Evolutionary conservation across 2,329 filamentous ascomycete genomes (phyloP).

Genomic region (Ascosphaera apis): DNA sequence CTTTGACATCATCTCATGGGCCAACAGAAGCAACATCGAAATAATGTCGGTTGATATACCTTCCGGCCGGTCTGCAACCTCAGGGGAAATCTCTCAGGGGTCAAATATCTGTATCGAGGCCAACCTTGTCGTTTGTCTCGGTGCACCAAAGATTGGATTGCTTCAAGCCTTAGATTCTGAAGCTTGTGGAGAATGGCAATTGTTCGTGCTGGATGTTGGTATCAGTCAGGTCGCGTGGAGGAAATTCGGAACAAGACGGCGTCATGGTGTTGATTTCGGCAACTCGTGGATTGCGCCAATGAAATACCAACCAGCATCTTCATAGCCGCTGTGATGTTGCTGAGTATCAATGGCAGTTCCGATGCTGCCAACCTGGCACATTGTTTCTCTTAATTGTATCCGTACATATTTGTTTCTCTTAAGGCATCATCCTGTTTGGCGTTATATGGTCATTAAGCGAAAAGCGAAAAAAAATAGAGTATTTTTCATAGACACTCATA

Average conservation of each 20-base stretch:
- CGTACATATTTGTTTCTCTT: no score
- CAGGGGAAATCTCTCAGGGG: constrained; percentile 50
- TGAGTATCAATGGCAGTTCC: no score
- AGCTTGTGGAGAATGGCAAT: constrained; percentile 39
- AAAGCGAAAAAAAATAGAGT: no score
- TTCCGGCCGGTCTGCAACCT: constrained; percentile 62
- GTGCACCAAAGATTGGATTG: constrained; percentile 66
- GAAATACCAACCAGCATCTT: constrained; percentile 16
- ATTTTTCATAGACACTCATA: no score
- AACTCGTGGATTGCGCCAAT: constrained; percentile 65
- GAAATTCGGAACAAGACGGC: constrained; percentile 56
- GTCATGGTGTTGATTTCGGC: constrained; percentile 73
- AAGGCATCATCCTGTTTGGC: no score
- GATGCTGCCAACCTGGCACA: no score
- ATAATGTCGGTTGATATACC: constrained; percentile 80
- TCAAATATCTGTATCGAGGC: constrained; percentile 58
- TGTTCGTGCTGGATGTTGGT: constrained; percentile 73
- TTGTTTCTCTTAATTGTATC: no score
- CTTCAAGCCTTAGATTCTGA: constrained; percentile 49
- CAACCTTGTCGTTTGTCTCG: constrained; percentile 63
- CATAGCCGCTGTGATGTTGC: constrained; percentile 6
- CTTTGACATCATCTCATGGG: constrained; percentile 82
- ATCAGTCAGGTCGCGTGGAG: constrained; percentile 64
- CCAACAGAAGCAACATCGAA: constrained; percentile 63
- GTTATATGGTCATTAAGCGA: no score